A percentile compares a stretch with the other conserved stretches of the same genome.
Conservation (phyloP, 2,329 filamentous ascomycete genomes). For the Scolecobasidium constrictum region DNA sequence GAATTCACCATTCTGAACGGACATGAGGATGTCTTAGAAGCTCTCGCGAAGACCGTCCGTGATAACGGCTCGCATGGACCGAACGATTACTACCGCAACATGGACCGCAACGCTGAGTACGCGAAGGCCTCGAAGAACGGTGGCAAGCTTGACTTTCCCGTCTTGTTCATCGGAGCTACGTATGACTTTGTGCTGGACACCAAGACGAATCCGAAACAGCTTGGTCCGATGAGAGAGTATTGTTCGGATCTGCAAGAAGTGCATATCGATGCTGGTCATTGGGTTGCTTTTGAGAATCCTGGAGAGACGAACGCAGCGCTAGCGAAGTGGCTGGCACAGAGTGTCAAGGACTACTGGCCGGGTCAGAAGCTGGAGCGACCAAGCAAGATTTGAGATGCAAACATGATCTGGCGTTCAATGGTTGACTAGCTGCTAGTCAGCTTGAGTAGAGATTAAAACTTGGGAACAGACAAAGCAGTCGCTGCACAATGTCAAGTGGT, state of each 20-base stretch:
- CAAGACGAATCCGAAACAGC: conserved; percentile 20
- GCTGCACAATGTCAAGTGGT: too few relatives aligned
- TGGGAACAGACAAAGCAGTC: too few relatives aligned
- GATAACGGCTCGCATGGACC: conserved; percentile 29
- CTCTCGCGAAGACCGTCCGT: conserved; percentile 24
- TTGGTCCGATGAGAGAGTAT: conserved; percentile 22
- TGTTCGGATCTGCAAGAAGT: conserved; percentile 31
- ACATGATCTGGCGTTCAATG: too few relatives aligned
- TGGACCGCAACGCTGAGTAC: conserved; percentile 31
- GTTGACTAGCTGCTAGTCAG: too few relatives aligned
- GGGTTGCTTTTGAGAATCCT: conserved; percentile 20
- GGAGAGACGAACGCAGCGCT: conserved; percentile 16
- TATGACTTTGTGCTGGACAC: conserved; percentile 30
- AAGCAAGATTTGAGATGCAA: too few relatives aligned
- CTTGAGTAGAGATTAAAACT: too few relatives aligned
- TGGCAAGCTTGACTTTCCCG: conserved; percentile 22
- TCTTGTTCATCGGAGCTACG: conserved; percentile 28
- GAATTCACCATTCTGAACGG: conserved; percentile 19
- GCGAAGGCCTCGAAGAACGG: conserved; percentile 26
- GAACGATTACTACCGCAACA: conserved; percentile 33
- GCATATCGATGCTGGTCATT: conserved; percentile 29
- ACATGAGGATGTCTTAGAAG: conserved; percentile 15
- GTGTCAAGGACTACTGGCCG: conserved; percentile 2
- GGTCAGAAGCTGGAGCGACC: too few relatives aligned
- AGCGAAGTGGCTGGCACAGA: conserved; percentile 16